Evolutionary conservation across 352 stramenopile genomes (phyloP), one percentile per base, ranked within the genome.

Genomic region (Stramenopiles sp.): DNA sequence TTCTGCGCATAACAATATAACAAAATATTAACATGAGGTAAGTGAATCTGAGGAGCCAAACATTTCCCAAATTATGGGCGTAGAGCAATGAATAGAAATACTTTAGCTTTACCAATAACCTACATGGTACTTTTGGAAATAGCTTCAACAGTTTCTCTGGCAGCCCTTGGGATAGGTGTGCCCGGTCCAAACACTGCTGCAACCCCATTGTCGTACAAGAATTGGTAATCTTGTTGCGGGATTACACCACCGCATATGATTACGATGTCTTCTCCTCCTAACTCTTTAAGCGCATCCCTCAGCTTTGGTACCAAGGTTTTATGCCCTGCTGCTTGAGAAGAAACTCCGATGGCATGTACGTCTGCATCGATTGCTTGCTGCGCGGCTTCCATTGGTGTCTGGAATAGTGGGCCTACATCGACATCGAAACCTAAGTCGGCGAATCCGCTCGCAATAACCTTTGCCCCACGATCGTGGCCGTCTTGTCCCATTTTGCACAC

Each of bases 401-500:
- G 93, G 84, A 99, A 99, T 29, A 99, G 85, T 71, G 94, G 93
- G 8, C 94, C 94, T 75, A 98, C 92, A 83, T 98, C 95, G 27
- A 99, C 95, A 88, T 99, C 95, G 84, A 97, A 99, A 29, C 95
- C 95, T 82, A 99, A 86, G 85, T 99, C 95, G 27, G 91, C 94
- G 83, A 97, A 98, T 27, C 95, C 94, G 81, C 88, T 95, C 0
- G 94, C 94, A 84, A 99, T 97, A 14, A 98, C 93, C 84, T 98
- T 98, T 30, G 94, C 95, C 80, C 95, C 95, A 82, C 95, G 90
- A 85, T 98, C 95, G 84, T 99, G 95, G 30, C 95, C 95, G 86
- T 99, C 95, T 87, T 98, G 93, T 32, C 93, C 91, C 90, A 95
- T 95, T 85, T 98, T 98, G 67, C 94, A 93, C 14, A 99, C 92